Percentiles rank a stretch among this genome's conserved stretches.
Conservation (phyloP, 305 asterid species). For the Rubia balearica region DNA sequence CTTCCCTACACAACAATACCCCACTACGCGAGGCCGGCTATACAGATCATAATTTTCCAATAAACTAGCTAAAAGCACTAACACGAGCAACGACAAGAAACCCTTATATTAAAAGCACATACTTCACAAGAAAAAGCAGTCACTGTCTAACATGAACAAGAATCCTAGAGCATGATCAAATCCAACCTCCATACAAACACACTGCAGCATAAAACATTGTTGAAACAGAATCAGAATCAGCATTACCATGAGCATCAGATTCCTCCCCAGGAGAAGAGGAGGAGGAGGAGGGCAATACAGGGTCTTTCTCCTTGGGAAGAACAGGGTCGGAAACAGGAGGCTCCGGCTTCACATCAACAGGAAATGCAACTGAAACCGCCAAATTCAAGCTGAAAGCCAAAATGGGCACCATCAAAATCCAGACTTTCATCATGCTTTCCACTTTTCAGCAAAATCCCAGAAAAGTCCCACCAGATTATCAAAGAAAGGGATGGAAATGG, state of each 20-base stretch:
- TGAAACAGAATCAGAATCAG: not conserved
- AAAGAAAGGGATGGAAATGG: conserved; percentile 14
- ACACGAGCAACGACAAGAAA: not conserved
- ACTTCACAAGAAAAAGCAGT: not conserved
- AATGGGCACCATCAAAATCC: conserved; percentile 38
- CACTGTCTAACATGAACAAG: not conserved
- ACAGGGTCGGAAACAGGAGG: conserved; percentile 68
- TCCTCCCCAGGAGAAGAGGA: conserved; percentile 40
- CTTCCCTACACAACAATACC: not conserved
- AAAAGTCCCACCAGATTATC: conserved; percentile 17
- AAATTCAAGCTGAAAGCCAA: conserved; percentile 37
- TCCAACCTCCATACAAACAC: not conserved
- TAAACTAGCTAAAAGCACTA: not conserved
- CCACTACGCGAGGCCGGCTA: not conserved
- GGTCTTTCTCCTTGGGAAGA: conserved; percentile 70
- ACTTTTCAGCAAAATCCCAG: not conserved
- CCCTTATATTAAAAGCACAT: too few relatives aligned
- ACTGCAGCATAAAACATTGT: conserved; percentile 4
- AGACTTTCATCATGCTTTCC: conserved; percentile 35
- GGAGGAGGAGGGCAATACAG: conserved; percentile 49
- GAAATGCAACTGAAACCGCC: conserved; percentile 47
- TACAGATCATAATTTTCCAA: not conserved
- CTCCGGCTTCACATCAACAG: conserved; percentile 53
- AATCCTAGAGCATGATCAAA: not conserved
- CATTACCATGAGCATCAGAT: conserved; percentile 70